Base-by-base conservation (phyloP, 2,329 filamentous ascomycete species). In the Fusarium vanettenii region DNA sequence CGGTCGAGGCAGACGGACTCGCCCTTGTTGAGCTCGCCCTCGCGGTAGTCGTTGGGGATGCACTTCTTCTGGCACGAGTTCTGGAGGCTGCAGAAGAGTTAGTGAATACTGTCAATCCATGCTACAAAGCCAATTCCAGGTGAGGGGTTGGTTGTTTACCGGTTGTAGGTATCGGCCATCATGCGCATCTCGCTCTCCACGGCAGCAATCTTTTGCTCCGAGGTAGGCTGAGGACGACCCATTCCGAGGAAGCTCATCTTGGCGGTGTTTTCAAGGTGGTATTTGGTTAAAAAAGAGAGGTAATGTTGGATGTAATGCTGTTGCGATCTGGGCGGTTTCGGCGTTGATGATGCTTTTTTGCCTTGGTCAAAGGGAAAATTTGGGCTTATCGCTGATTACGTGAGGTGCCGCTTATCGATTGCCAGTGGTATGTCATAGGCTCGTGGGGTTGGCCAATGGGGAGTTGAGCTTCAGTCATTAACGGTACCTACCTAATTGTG, bases 171-270 rank as follows among this genome's bases (percentile, higher is more conserved):
- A 85, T 98, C 95, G 73, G 95, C 94, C 79, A 98, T 92, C 89
- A 98, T 95, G 86, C 98, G 97, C 86, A 98, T 95, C 88, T 99
- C 97, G 78, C 95, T 93, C 88, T 99, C 96, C 80, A 97, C 95
- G 80, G 95, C 94, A 80, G 94, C 94, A 84, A 99, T 97, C 90
- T 98, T 99, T 89, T 98, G 94, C 85, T 95, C 95, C 81, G 95
- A 98, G 75, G 95, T 93, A 83, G 95, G 93, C 87, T 98, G 95
- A 73, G 94, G 94, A 67, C 87, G 86, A 74, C 88, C 87, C 78
- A 89, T 83, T 81, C 85, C 85, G 76, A 86, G 81, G 78, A 86
- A 85, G 79, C 82, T 86, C 85, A 86, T 86, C 22, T 77, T 84
- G 72, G 64, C 75, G 78, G 69, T 77, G 20, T 60, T 74, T 43